Conservation (phyloP, 176 grass and related monocot genomes). For the Tillandsia fasciculata region DNA sequence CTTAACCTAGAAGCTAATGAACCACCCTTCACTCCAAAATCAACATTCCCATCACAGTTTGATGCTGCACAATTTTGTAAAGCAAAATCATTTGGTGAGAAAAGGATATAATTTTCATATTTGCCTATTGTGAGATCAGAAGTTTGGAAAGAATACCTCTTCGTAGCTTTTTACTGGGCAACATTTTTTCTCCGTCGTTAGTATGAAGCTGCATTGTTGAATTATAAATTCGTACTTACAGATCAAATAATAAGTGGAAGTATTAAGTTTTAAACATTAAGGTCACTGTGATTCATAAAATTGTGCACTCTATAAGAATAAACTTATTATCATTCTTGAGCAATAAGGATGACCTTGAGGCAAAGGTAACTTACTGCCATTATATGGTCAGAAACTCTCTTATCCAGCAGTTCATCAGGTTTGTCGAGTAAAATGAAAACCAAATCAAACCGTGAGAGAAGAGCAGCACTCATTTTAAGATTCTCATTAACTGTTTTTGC, state of each 20-base stretch:
- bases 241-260: neutral
- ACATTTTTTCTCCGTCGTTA: constrained; percentile 21
- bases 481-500: constrained; percentile 93
- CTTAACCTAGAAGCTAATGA: constrained; percentile 58
- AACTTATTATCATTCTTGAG: neutral
- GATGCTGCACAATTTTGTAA: constrained; percentile 35
- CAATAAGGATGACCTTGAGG: neutral
- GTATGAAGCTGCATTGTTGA: constrained; percentile 50
- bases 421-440: constrained; percentile 90
- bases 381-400: constrained; percentile 79
- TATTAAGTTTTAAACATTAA: neutral
- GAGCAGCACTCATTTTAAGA: constrained; percentile 75
- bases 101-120: constrained; percentile 19
- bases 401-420: constrained; percentile 71
- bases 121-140: constrained; percentile 4
- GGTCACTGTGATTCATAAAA: too few relatives aligned
- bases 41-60: constrained; percentile 12
- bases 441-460: constrained; percentile 89
- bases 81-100: neutral
- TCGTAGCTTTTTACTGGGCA: constrained; percentile 42
- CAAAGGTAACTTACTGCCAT: constrained; percentile 51
- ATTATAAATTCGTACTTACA: neutral
- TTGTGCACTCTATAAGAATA: neutral
- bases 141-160: constrained; percentile 36
- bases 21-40: constrained; percentile 12